phyloP scores from a whole-genome alignment of 2,329 filamentous ascomycete genomes.

The Fusarium pseudocircinatum region DNA sequence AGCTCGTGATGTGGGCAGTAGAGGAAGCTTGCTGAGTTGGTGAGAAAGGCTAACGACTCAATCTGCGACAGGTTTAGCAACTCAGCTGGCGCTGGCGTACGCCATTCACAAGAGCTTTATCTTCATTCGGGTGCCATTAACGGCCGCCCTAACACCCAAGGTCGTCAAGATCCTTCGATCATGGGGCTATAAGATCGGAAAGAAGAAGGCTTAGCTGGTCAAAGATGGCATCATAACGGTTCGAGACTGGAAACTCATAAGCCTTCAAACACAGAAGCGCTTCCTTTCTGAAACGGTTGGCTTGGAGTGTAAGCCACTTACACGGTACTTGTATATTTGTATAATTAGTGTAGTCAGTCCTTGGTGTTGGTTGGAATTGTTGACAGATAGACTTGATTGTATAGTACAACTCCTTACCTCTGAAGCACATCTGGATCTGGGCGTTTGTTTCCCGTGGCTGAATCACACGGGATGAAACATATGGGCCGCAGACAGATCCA shows the following conservation, averaged over 20 bases:
- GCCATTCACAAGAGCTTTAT: constrained; percentile 99
- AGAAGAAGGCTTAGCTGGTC: constrained; percentile 55
- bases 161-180: constrained; percentile 87
- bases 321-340: constrained; percentile 26
- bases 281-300: constrained; percentile 14
- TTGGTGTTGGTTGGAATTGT: constrained; percentile 1
- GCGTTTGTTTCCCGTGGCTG: background rate
- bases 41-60: constrained; percentile 37
- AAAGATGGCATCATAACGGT: constrained; percentile 14
- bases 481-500: constrained; percentile 6
- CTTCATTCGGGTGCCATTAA: constrained; percentile 92
- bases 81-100: constrained; percentile 91
- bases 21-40: constrained; percentile 9
- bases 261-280: background rate
- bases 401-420: background rate
- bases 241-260: constrained; percentile 21
- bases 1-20: background rate
- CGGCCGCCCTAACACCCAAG: constrained; percentile 89
- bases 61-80: constrained; percentile 65
- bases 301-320: constrained; percentile 5
- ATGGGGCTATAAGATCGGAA: constrained; percentile 97
- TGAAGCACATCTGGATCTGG: background rate
- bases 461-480: constrained; percentile 1
- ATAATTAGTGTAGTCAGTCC: constrained; percentile 15
- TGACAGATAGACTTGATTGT: constrained; percentile 20